Percentiles rank a stretch among this genome's conserved stretches.
Evolutionary conservation across 2,329 filamentous ascomycete species (phyloP).

Genomic region (Calonectria honghensis): DNA sequence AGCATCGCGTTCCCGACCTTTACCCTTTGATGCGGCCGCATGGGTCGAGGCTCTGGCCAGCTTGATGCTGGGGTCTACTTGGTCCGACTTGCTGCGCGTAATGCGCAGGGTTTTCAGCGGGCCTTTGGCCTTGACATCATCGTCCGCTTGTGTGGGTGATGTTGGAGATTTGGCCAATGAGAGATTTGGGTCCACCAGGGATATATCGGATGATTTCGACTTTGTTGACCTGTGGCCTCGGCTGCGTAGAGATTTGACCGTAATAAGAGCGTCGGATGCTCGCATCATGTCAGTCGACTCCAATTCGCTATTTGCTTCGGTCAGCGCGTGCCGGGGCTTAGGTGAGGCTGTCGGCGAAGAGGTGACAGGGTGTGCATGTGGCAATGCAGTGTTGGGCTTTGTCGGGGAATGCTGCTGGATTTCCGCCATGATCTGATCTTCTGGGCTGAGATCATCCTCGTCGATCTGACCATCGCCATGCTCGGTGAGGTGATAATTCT

Average conservation of each 20-base stretch:
- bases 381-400: constrained; percentile 27
- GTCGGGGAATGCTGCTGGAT: constrained; percentile 54
- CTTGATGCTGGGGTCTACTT: constrained; percentile 51
- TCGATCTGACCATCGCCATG: constrained; percentile 39
- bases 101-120: constrained; percentile 51
- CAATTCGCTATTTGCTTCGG: constrained; percentile 35
- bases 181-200: constrained; percentile 56
- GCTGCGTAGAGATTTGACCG: constrained; percentile 57
- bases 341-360: constrained; percentile 42
- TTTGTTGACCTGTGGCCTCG: constrained; percentile 51
- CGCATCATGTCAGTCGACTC: constrained; percentile 41
- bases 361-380: constrained; percentile 38
- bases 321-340: constrained; percentile 36
- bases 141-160: constrained; percentile 36
- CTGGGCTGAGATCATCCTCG: constrained; percentile 51
- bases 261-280: constrained; percentile 53
- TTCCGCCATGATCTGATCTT: constrained; percentile 57
- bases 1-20: constrained; percentile 44
- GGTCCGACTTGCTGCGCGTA: constrained; percentile 54
- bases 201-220: constrained; percentile 51
- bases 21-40: constrained; percentile 45
- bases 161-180: constrained; percentile 52
- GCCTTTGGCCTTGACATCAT: constrained; percentile 45
- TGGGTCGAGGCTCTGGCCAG: constrained; percentile 48
- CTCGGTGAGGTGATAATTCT: constrained; percentile 36